phyloP scores from a whole-genome alignment of 208 protist genomes.

The Trypanosoma avium region DNA sequence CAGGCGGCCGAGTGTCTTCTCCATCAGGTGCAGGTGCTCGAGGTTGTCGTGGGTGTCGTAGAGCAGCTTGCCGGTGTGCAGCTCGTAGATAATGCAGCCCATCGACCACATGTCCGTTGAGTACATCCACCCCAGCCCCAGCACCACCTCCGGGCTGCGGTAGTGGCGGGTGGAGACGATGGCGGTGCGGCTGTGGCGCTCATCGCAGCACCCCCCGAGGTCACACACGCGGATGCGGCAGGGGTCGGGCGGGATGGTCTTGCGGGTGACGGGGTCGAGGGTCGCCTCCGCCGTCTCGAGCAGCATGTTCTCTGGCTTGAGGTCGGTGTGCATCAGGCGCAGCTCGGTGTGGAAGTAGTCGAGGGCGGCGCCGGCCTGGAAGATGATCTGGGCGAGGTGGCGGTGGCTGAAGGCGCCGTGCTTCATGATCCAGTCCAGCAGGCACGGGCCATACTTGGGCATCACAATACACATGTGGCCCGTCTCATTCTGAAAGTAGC shows the following conservation, averaged over 20 bases:
- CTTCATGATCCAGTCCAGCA: constrained; percentile 85
- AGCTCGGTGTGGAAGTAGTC: constrained; percentile 79
- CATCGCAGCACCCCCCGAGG: constrained; percentile 31
- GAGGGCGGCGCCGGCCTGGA: constrained; percentile 65
- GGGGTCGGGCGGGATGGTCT: constrained; percentile 32
- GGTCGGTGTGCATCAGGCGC: constrained; percentile 87
- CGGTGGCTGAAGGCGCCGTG: constrained; percentile 69
- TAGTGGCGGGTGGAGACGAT: constrained; percentile 64
- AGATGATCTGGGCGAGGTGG: constrained; percentile 76
- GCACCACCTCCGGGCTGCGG: constrained; percentile 60
- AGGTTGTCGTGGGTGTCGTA: constrained; percentile 70
- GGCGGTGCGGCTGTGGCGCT: constrained; percentile 29
- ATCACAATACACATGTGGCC: constrained; percentile 86
- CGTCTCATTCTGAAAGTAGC: constrained; percentile 80
- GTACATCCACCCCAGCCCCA: constrained; percentile 50
- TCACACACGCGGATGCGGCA: constrained; percentile 28
- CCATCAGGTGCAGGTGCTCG: constrained; percentile 67
- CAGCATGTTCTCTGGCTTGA: constrained; percentile 91
- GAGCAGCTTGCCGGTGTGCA: constrained; percentile 63
- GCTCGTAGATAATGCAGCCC: constrained; percentile 76
- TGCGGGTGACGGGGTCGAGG: constrained; percentile 73
- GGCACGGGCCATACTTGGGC: constrained; percentile 58
- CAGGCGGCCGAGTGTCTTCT: constrained; percentile 63
- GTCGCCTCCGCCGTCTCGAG: constrained; percentile 33
- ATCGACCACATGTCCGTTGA: constrained; percentile 79